Evolutionary conservation across 1,284 basidiomycete species (phyloP).

Genomic region (Ceratobasidium sp.): DNA sequence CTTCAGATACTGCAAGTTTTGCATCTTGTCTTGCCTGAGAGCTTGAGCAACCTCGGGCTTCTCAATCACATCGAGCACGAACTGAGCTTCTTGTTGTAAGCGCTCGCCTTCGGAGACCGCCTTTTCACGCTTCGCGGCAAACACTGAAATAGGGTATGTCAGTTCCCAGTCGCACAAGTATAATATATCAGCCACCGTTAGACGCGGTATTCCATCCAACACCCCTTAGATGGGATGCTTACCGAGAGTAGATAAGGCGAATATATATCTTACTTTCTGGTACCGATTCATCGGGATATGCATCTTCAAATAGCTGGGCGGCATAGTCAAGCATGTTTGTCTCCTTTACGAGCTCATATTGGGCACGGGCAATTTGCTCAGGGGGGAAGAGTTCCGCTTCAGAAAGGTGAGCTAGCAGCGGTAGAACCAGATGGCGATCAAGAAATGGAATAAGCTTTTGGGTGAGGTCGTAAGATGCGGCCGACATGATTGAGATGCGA

Average conservation of each 20-base stretch:
- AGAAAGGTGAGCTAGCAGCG: conserved; percentile 88
- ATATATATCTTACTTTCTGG: conserved; percentile 68
- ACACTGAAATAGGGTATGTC: conserved; percentile 67
- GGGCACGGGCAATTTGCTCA: conserved; percentile 83
- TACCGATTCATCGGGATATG: conserved; percentile 76
- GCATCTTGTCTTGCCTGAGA: conserved; percentile 93
- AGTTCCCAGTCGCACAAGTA: neutral
- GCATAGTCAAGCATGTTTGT: conserved; percentile 98
- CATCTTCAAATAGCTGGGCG: conserved; percentile 80
- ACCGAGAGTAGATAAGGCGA: neutral
- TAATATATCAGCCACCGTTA: neutral
- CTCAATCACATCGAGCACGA: conserved; percentile 95
- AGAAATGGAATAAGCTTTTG: conserved; percentile 93
- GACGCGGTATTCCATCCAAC: conserved; percentile 1
- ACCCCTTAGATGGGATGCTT: neutral
- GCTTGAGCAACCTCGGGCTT: conserved; percentile 95
- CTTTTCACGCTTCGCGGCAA: conserved; percentile 81
- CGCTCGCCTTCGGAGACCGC: conserved; percentile 87
- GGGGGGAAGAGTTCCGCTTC: conserved; percentile 79
- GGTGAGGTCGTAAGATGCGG: conserved; percentile 80
- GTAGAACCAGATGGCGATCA: conserved; percentile 94
- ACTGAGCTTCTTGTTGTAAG: conserved; percentile 89
- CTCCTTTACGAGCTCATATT: conserved; percentile 96
- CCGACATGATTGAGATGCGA: conserved; percentile 16
- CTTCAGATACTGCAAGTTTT: conserved; percentile 94